Evolutionary conservation across 1,139 yeast species (phyloP).

Genomic region (Candida albicans): DNA sequence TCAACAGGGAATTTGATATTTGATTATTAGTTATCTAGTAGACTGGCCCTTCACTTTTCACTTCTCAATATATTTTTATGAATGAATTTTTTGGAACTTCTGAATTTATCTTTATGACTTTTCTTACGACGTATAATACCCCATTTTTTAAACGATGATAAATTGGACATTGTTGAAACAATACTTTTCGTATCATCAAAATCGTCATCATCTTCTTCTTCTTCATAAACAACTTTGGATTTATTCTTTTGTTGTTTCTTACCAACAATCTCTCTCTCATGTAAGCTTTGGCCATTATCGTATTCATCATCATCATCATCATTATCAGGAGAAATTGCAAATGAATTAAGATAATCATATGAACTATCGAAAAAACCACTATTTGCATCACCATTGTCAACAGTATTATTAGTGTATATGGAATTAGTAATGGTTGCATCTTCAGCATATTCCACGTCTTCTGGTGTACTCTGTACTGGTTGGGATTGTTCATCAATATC

Average conservation of each 20-base stretch:
- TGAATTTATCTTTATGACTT: not conserved
- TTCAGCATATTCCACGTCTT: slow-evolving; percentile 1
- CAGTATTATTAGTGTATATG: slow-evolving; percentile 3
- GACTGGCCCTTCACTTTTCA: too few species aligned
- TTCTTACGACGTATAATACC: not conserved
- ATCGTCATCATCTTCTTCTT: not conserved
- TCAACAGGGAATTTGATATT: too few species aligned
- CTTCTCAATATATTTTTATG: too few species aligned
- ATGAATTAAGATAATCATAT: slow-evolving; percentile 15
- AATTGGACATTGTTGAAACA: slow-evolving; percentile 1
- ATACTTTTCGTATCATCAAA: slow-evolving; percentile 2
- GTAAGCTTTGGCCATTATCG: too few species aligned
- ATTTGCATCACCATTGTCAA: slow-evolving; percentile 6
- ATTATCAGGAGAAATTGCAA: slow-evolving; percentile 7
- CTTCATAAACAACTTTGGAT: not conserved
- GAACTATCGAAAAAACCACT: slow-evolving; percentile 11
- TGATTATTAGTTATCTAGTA: too few species aligned
- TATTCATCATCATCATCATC: too few species aligned
- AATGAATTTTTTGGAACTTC: too few species aligned
- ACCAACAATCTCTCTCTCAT: too few species aligned
- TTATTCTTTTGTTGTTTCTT: not conserved
- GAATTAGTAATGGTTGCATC: slow-evolving; percentile 8
- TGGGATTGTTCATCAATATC: too few species aligned
- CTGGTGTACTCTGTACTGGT: slow-evolving; percentile 3
- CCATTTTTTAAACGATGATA: slow-evolving; percentile 3